Evolutionary conservation across 768 basidiomycete genomes (phyloP), one percentile per base, ranked within the genome.

Genomic region (Suillus decipiens): DNA sequence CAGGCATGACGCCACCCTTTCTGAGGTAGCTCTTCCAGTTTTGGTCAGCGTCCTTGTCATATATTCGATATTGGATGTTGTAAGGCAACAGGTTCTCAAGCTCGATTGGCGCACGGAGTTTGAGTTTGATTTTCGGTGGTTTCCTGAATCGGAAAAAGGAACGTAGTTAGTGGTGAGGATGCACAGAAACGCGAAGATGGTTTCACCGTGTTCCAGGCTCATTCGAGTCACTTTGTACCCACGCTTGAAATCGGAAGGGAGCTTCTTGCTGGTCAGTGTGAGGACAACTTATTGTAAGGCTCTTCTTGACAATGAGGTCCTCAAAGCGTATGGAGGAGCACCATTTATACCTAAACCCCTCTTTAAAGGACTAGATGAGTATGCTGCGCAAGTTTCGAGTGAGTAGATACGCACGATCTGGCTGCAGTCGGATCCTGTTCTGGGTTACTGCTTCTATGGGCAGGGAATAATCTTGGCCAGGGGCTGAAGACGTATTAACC

Each of bases 331-430:
- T 84, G 3, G 95, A 86, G 50, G 84, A 77, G 53, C 92, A 95
- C 96, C 96, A 99, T 70, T 87, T 89, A 77, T 97, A 98, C 22
- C 95, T 95, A 71, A 99, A 98, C 17, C 97, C 97, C 75, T 94
- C 96, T 97, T 69, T 24, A 55, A 54, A 15, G 43, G 31, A 14
- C 11, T 54, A 22, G 15, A 36, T 62, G 48, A 66, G 58, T 50
- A 39, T 24, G 14, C 15, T 22, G 34, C 15, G n/a, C 19, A 56
- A 28, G 43, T 43, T 39, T 57, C 11, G 17, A 50, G 19, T 34
- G 31, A 24, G 11, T 41, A 28, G 10, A 15, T 14, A 76, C 93
- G 78, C 73, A 96, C 96, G 92, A 73, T 99, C 93, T 45, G 97
- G 97, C 69, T 97, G 89, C 28, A 99, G 78, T 66, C 89, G 86